Evolutionary conservation across 768 basidiomycete genomes (phyloP).

Genomic region (Tricholoma flavovirens): DNA sequence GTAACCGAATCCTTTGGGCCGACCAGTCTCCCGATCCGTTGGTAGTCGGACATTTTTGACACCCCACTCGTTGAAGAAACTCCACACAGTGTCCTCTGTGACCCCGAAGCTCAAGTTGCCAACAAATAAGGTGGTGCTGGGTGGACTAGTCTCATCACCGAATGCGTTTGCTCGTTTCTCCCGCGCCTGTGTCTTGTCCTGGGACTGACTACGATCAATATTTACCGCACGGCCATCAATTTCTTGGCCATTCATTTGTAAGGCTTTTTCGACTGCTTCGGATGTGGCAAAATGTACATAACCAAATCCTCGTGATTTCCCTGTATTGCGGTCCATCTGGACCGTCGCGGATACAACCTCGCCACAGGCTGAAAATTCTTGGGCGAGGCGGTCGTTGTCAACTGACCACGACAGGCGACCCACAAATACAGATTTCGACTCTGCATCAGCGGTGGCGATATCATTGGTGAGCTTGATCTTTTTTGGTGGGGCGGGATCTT

Average conservation of each 20-base stretch:
- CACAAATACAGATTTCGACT: conserved; percentile 78
- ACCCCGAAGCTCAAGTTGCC: conserved; percentile 83
- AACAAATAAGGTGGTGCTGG: conserved; percentile 79
- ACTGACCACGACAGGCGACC: conserved; percentile 95
- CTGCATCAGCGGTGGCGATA: conserved; percentile 40
- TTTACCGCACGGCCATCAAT: conserved; percentile 89
- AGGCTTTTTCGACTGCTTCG: conserved; percentile 74
- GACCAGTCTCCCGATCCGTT: conserved; percentile 87
- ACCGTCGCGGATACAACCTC: conserved; percentile 89
- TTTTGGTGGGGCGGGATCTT: conserved; percentile 58
- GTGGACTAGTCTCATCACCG: conserved; percentile 59
- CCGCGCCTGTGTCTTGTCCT: conserved; percentile 46
- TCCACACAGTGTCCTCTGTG: conserved; percentile 83
- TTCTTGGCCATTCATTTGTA: conserved; percentile 76
- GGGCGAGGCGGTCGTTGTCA: conserved; percentile 90
- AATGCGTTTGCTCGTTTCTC: conserved; percentile 76
- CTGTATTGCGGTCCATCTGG: conserved; percentile 74
- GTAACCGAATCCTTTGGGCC: conserved; percentile 94
- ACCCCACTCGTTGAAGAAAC: conserved; percentile 84
- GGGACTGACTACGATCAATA: conserved; percentile 72
- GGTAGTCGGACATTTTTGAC: conserved; percentile 86
- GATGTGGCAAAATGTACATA: conserved; percentile 72
- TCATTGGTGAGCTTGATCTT: conserved; percentile 72
- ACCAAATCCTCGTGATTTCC: conserved; percentile 81
- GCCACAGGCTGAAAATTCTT: conserved; percentile 86